phyloP scores from a whole-genome alignment of 805 yeast genomes.

The Ogataea sp. region DNA sequence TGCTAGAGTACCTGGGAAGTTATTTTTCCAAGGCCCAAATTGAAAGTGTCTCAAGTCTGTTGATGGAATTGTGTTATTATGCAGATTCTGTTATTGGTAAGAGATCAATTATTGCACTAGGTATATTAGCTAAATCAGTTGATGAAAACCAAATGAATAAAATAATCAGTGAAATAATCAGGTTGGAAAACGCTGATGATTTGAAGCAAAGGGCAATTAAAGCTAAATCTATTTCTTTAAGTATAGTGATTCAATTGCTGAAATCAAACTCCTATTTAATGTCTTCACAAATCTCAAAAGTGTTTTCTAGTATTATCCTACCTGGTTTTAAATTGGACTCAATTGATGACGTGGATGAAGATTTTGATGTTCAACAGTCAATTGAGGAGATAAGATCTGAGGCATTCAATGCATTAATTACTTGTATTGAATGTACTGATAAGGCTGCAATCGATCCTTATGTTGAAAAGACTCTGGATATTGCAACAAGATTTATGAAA shows the following conservation, averaged over 20 bases:
- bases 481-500: constrained; percentile 23
- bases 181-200: not conserved
- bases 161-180: constrained; percentile 6
- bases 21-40: constrained; percentile 17
- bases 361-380: constrained; percentile 24
- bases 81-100: constrained; percentile 38
- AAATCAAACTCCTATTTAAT: constrained; percentile 20
- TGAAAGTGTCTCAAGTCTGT: constrained; percentile 13
- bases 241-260: constrained; percentile 13
- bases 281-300: constrained; percentile 4
- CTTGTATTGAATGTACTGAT: constrained; percentile 31
- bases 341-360: constrained; percentile 20
- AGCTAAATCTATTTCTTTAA: constrained; percentile 10
- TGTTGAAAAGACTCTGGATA: constrained; percentile 19
- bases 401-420: constrained; percentile 31
- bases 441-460: constrained; percentile 22
- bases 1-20: constrained; percentile 38
- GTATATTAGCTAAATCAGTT: constrained; percentile 22
- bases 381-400: constrained; percentile 38
- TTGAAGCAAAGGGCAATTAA: not conserved
- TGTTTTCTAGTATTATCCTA: constrained; percentile 9
- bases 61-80: constrained; percentile 29
- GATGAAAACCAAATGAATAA: constrained; percentile 13
- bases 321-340: constrained; percentile 10
- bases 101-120: constrained; percentile 33